These are phyloP conservation scores for Saccharomycopsis hybrid DNA, from an alignment of 1,139 yeast genomes.

Conservation along the genomic window DNA sequence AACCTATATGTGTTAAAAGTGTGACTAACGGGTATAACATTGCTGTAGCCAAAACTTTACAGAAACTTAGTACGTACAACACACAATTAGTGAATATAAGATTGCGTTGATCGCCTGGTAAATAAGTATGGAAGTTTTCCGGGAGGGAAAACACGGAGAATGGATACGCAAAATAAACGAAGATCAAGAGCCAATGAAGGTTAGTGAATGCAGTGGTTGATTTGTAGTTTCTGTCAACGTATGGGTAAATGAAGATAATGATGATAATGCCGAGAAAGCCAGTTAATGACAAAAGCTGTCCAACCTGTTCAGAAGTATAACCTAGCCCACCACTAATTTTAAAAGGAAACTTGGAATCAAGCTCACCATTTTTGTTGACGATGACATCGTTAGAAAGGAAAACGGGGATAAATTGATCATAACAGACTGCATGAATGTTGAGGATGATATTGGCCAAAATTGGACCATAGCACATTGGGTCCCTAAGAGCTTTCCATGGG, in stretches of 20 bases:
- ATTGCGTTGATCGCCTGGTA: conserved; percentile 21
- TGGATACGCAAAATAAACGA: conserved; percentile 45
- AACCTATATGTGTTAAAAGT: conserved; percentile 42
- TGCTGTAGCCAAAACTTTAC: conserved; percentile 32
- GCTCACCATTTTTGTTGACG: conserved; percentile 24
- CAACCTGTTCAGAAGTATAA: conserved; percentile 42
- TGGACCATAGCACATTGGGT: conserved; percentile 34
- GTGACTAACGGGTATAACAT: conserved; percentile 38
- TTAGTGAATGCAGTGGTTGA: conserved; percentile 42
- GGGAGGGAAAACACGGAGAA: conserved; percentile 40
- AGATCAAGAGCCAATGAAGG: conserved; percentile 39
- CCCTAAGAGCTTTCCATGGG: conserved; percentile 30
- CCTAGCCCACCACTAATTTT: conserved; percentile 46
- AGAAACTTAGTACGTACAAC: conserved; percentile 28
- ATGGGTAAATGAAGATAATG: conserved; percentile 48
- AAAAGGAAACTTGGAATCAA: conserved; percentile 40
- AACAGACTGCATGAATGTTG: conserved; percentile 47
- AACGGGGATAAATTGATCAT: conserved; percentile 54
- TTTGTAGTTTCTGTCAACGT: conserved; percentile 44
- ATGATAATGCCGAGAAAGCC: conserved; percentile 51
- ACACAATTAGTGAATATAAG: conserved; percentile 17
- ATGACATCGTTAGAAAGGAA: conserved; percentile 45
- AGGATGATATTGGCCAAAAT: conserved; percentile 38
- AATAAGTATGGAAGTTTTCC: conserved; percentile 21
- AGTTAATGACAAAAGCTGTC: conserved; percentile 46